These are phyloP conservation scores for Oryza nivara DNA, from an alignment of 176 grass and related monocot genomes.

Conservation along the genomic window DNA sequence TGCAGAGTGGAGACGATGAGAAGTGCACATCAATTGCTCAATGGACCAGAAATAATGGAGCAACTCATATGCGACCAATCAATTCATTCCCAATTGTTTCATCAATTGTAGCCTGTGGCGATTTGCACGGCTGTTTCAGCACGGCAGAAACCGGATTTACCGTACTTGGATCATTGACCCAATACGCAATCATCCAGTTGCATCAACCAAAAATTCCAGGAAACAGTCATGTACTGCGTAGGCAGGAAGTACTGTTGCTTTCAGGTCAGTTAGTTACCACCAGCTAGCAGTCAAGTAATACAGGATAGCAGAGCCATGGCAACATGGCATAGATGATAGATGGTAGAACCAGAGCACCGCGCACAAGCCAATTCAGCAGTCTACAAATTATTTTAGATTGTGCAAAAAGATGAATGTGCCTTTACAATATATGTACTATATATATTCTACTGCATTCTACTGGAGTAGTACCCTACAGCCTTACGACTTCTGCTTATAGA, in stretches of 20 bases:
- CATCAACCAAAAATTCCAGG: not conserved
- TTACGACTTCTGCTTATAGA: not conserved
- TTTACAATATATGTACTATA: slow-evolving; percentile 4
- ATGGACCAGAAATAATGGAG: not conserved
- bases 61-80: not conserved
- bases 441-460: not conserved
- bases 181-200: not conserved
- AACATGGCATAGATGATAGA: not conserved
- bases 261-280: not conserved
- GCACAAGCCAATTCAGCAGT: not conserved
- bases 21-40: not conserved
- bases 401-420: not conserved
- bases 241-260: not conserved
- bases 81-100: not conserved
- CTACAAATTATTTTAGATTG: slow-evolving; percentile 19
- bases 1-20: slow-evolving; percentile 18
- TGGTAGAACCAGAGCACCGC: not conserved
- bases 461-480: not conserved
- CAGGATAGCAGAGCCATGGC: not conserved
- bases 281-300: not conserved
- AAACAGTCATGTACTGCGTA: not conserved
- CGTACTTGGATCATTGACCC: not conserved
- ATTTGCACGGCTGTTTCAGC: slow-evolving; percentile 2
- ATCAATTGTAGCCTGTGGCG: not conserved
- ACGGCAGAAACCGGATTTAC: not conserved